Conservation (phyloP, 768 basidiomycete genomes). For the Boletus rufocinnamomeus region DNA sequence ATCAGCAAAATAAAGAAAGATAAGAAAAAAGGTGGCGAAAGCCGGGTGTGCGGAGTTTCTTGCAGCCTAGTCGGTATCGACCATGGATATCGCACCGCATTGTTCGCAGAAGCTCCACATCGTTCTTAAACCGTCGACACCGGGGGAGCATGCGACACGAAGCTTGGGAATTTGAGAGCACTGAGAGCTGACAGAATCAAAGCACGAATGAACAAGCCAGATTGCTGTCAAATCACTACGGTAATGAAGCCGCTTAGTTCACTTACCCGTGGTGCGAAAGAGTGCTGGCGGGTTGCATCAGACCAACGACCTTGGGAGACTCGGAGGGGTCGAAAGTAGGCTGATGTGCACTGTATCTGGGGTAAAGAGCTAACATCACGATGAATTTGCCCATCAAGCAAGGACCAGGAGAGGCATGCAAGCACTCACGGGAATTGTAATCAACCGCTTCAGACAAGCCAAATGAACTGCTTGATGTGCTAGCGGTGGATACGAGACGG, state of each 20-base stretch:
- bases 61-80: conserved; percentile 62
- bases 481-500: conserved; percentile 66
- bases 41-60: conserved; percentile 5
- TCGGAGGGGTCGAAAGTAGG: conserved; percentile 53
- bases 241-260: neutral
- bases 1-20: conserved; percentile 37
- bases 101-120: conserved; percentile 91
- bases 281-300: conserved; percentile 63
- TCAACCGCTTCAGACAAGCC: conserved; percentile 49
- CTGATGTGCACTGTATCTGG: conserved; percentile 65
- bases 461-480: conserved; percentile 52
- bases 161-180: conserved; percentile 85
- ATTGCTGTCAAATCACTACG: conserved; percentile 16
- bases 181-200: conserved; percentile 45
- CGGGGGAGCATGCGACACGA: conserved; percentile 73
- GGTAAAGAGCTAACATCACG: conserved; percentile 44
- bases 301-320: conserved; percentile 51
- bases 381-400: conserved; percentile 3
- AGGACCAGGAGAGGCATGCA: neutral
- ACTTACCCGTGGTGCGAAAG: conserved; percentile 76
- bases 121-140: conserved; percentile 63
- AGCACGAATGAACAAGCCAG: conserved; percentile 12
- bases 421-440: conserved; percentile 49
- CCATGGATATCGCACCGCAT: conserved; percentile 88
- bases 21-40: conserved; percentile 24